Evolutionary conservation across 2,329 filamentous ascomycete genomes (phyloP).

Genomic region (Sclerotinia borealis): DNA sequence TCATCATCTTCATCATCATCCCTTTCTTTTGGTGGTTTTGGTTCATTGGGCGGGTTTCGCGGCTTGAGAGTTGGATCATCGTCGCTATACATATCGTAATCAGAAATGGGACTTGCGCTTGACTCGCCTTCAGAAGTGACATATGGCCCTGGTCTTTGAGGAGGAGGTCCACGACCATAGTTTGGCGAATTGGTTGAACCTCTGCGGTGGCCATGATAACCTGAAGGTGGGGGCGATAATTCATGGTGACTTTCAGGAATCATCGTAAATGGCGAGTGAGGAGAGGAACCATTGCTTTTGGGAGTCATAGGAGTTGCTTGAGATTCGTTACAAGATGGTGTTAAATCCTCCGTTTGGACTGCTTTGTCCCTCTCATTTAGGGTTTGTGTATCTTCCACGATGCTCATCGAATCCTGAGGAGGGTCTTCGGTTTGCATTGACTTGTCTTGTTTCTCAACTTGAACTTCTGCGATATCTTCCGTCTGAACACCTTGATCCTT

Average conservation of each 20-base stretch:
- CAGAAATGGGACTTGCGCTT: slow-evolving; percentile 53
- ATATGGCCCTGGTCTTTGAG: slow-evolving; percentile 30
- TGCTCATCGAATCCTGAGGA: background rate
- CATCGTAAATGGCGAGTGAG: background rate
- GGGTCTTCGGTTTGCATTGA: slow-evolving; percentile 25
- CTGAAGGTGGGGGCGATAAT: slow-evolving; percentile 19
- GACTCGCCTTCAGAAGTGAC: slow-evolving; percentile 45
- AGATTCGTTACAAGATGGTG: slow-evolving; percentile 15
- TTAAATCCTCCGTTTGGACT: slow-evolving; percentile 22
- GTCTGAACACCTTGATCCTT: slow-evolving; percentile 27
- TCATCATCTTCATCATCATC: slow-evolving; percentile 31
- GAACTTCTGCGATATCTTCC: slow-evolving; percentile 17
- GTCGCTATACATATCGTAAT: slow-evolving; percentile 52
- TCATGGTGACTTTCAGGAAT: background rate
- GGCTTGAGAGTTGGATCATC: slow-evolving; percentile 52
- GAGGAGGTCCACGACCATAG: background rate
- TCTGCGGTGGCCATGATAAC: slow-evolving; percentile 4
- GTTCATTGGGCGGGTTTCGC: slow-evolving; percentile 26
- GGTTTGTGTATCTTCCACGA: background rate
- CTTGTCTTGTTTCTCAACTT: slow-evolving; percentile 21
- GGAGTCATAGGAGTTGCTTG: slow-evolving; percentile 25
- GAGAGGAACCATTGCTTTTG: slow-evolving; percentile 16
- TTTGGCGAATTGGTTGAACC: background rate
- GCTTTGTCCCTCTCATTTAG: slow-evolving; percentile 24
- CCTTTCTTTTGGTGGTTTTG: slow-evolving; percentile 22